Evolutionary conservation across 805 yeast species (phyloP).

Genomic region (Komagataella pastoris): DNA sequence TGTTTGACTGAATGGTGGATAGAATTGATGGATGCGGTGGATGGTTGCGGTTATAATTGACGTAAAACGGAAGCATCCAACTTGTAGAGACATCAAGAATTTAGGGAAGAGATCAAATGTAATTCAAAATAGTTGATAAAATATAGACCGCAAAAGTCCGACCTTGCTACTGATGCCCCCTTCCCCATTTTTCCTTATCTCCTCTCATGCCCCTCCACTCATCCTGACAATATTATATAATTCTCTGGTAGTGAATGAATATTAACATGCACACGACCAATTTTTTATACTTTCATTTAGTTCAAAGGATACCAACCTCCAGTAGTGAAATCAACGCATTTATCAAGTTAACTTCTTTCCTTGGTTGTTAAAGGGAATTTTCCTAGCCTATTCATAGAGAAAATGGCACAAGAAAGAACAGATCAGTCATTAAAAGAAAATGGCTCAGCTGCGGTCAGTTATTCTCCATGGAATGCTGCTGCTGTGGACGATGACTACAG

Average conservation of each 20-base stretch:
- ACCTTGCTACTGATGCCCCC: neutral
- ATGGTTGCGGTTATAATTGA: neutral
- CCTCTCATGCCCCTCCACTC: neutral
- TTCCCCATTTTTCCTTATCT: neutral
- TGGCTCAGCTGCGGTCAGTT: neutral
- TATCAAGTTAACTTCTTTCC: neutral
- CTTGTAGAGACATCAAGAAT: neutral
- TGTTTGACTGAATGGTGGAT: slow-evolving; percentile 46
- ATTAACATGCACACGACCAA: neutral
- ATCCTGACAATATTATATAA: too few species aligned
- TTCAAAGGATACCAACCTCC: neutral
- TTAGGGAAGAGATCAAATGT: neutral
- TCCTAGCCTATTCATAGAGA: neutral
- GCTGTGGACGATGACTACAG: neutral
- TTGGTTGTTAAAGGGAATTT: neutral
- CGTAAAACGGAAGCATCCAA: neutral
- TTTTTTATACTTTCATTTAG: neutral
- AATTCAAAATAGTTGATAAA: neutral
- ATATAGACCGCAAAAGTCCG: neutral
- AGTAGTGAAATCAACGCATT: neutral
- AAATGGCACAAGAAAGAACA: neutral
- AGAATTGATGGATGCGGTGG: neutral
- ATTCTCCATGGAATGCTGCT: neutral
- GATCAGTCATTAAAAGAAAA: neutral
- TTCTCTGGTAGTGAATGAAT: neutral